Base-by-base conservation (phyloP, 345 rosid species). In the Populus euphratica region DNA sequence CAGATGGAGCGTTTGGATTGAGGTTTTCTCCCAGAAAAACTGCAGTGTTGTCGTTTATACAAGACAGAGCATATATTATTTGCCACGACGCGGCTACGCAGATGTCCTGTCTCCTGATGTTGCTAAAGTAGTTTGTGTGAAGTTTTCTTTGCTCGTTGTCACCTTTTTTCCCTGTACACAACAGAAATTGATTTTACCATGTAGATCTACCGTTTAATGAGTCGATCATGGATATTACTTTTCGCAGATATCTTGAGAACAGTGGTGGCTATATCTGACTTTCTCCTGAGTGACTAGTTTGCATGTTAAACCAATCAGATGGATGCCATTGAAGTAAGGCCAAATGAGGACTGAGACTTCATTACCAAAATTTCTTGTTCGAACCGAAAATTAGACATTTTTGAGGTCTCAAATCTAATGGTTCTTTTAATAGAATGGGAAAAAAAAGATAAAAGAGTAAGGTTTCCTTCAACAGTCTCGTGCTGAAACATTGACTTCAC, bases 1-100 rank as follows among this genome's bases (percentile, higher is more conserved):
- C 90, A 93, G 98, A 96, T 93, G 98, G 96, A 92, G 82, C 91
- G 91, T 39, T 88, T 96, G 66, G 98, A 93, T 49, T 96, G 90
- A 92, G 80, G 76, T 69, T 27, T 39, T 21, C 44, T 29, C 74
- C 62, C 5, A 44, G 76, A 62, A 61, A 74, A 72, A 59, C 80
- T 65, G 82, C 78, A 17, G 72, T 44, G 66, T 29, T 69, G 52
- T 74, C 41, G 70, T 41, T 71, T 36, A 67, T 38, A 52, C 65
- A 70, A 14, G 82, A 25, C 23, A 36, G 39, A 47, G 64, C 16
- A 23, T 13, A 21, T 9, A 49, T 68, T 61, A 29, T 56, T 31
- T 65, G 73, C 63, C 61, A 31, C 44, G 20, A n/a, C 43, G 43
- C 41, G 36, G 69, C 25, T 3, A 47, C 69, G 73, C 77, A 6